Conservation (phyloP, 352 stramenopile species). For the Phytophthora idaei region DNA sequence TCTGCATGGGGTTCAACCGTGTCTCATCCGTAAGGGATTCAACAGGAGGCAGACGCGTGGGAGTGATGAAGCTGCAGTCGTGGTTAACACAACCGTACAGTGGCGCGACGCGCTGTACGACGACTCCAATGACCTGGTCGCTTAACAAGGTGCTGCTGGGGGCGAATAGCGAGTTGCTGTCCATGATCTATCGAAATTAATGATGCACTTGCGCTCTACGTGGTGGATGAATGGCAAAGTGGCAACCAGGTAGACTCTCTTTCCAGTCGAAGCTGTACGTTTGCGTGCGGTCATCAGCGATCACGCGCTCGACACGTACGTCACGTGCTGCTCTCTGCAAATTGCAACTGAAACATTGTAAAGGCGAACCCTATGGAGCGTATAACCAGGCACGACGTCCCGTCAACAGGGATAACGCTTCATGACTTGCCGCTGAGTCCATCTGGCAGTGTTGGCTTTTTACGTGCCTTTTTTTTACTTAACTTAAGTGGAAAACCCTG, state of each 20-base stretch:
- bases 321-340: background rate
- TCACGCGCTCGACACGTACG: background rate
- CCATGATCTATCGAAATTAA: background rate
- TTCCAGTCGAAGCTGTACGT: background rate
- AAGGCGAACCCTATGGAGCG: background rate
- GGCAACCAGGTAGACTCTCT: background rate
- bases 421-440: too few relatives aligned
- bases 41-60: background rate
- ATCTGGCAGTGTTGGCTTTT: constrained; percentile 1
- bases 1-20: too few relatives aligned
- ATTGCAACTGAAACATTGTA: background rate
- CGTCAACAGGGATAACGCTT: too few relatives aligned
- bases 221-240: background rate
- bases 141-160: background rate
- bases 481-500: background rate
- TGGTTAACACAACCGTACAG: background rate
- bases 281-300: background rate
- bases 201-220: background rate
- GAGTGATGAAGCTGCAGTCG: background rate
- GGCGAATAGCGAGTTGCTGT: background rate
- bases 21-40: background rate
- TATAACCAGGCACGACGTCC: background rate
- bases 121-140: background rate
- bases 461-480: background rate
- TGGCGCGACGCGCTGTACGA: background rate